Conservation (phyloP, 2,329 filamentous ascomycete genomes). For the Pestalotiopsis sp. region DNA sequence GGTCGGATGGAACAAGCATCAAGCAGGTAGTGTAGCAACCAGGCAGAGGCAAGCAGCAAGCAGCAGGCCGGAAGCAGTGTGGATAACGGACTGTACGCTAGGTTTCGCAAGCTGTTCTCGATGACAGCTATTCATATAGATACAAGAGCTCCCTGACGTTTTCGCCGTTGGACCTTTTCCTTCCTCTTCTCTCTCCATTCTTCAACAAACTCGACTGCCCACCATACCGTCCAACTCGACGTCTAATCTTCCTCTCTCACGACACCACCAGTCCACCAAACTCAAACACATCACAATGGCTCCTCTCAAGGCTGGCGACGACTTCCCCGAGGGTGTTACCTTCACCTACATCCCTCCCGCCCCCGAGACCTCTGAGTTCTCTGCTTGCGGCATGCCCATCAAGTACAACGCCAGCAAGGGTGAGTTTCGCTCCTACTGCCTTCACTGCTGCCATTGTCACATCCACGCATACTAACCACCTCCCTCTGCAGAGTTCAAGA, state of each 20-base stretch:
- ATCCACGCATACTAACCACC: neutral
- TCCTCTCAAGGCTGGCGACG: slow-evolving; percentile 77
- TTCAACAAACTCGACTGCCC: neutral
- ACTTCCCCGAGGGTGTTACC: slow-evolving; percentile 77
- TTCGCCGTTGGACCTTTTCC: neutral
- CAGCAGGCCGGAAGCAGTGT: too few species aligned
- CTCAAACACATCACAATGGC: slow-evolving; percentile 37
- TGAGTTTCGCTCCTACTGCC: slow-evolving; percentile 32
- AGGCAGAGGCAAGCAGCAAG: too few species aligned
- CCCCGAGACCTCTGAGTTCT: slow-evolving; percentile 68
- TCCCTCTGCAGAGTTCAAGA: slow-evolving; percentile 46
- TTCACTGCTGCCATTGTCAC: too few species aligned
- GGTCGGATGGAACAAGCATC: slow-evolving; percentile 3
- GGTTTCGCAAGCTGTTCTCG: neutral
- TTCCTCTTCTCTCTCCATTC: neutral
- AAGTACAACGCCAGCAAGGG: slow-evolving; percentile 79
- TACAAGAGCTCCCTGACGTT: neutral
- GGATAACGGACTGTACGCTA: neutral
- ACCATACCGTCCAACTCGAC: neutral
- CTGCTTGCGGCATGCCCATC: slow-evolving; percentile 76
- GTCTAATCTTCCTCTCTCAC: neutral
- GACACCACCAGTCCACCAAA: slow-evolving; percentile 2
- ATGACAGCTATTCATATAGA: neutral
- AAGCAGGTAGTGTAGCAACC: neutral
- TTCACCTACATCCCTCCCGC: slow-evolving; percentile 86